Evolutionary conservation across 78 protist genomes (phyloP), one percentile per base, ranked within the genome.

Genomic region (Protostelium mycophagum): DNA sequence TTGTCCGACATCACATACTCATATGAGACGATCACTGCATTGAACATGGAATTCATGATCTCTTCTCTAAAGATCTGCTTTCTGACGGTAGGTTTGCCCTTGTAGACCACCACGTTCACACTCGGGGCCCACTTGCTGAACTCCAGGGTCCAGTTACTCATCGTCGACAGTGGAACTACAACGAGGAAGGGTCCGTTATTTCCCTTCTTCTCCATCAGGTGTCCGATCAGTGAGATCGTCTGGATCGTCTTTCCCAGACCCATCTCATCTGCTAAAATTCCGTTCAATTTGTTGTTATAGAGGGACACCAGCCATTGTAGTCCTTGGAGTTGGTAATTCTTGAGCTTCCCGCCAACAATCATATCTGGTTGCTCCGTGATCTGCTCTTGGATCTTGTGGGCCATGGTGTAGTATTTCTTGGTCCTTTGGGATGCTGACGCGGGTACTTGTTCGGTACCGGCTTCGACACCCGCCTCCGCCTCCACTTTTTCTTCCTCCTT

Each of bases 211-310:
- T 96, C 96, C 37, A 87, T 86, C 28, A 98, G 94, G 83, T 92
- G 83, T 38, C 91, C 83, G 25, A 97, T 0, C 36, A 97, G 83
- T 16, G 98, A 86, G 88, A 96, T 94, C 36, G 97, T 92, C 90
- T 98, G 99, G 36, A 98, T 90, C 10, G 99, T 98, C 91, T 99
- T 99, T 39, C 99, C 99, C 51, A 99, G 91, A 16, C 99, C 99
- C 99, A 98, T 98, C 92, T 99, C 99, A 90, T 99, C 99, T 0
- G 99, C 99, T 0, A 99, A 94, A 34, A 99, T 98, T 63, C 99
- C 99, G 87, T 97, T 98, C 85, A 98, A 85, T 38, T 91, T 87
- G 87, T 97, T 93, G 88, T 96, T 95, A 90, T 91, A 98, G 38
- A 98, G 93, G 5, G 96, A 94, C 23, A 95, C 97, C 87, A 99